Evolutionary conservation across 257 asterid species (phyloP), one percentile per base, ranked within the genome.

Genomic region (Cinchona pubescens): DNA sequence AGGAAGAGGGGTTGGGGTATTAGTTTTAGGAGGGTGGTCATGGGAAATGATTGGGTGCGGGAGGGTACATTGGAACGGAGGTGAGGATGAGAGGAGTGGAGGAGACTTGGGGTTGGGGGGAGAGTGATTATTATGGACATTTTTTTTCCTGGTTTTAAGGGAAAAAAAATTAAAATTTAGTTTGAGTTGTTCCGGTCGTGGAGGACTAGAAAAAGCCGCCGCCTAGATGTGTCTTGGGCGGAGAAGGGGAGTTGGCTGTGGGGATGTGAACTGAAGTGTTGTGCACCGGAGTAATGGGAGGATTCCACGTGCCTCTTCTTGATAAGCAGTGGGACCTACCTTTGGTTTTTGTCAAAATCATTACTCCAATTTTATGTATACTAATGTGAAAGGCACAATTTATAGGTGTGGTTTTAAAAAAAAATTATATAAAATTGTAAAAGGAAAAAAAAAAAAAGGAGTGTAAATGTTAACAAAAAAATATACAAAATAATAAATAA

Each of bases 141-240:
- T 53, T 83, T 74, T 38, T 42, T 25, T 40, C 18, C 7, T 16
- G n/a, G 18, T 56, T 68, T 76, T 25, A 11, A 23, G 34, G 56
- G 4, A 35, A 46, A 67, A 46, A 67, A 40, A 18, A 6, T n/a
- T n/a, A n/a, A n/a, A n/a, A n/a, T 18, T 25, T 61, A 16, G 72
- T 56, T 63, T 65, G 83, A 75, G 79, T 48, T 62, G n/a, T n/a
- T n/a, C n/a, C n/a, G 71, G 77, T 76, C 77, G 88, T 30, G 71
- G 72, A 79, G 88, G 85, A 74, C 75, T 69, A 81, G 83, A 74
- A 83, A 71, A 78, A 90, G 86, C 88, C 91, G 93, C 88, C 90
- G 81, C 38, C 37, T n/a, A n/a, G n/a, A n/a, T n/a, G n/a, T n/a
- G n/a, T n/a, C n/a, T n/a, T n/a, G n/a, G n/a, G n/a, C n/a, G 60